These are phyloP conservation scores for Dryadomyces quercivorus DNA, from an alignment of 2,329 filamentous ascomycete species.

Conservation along the genomic window DNA sequence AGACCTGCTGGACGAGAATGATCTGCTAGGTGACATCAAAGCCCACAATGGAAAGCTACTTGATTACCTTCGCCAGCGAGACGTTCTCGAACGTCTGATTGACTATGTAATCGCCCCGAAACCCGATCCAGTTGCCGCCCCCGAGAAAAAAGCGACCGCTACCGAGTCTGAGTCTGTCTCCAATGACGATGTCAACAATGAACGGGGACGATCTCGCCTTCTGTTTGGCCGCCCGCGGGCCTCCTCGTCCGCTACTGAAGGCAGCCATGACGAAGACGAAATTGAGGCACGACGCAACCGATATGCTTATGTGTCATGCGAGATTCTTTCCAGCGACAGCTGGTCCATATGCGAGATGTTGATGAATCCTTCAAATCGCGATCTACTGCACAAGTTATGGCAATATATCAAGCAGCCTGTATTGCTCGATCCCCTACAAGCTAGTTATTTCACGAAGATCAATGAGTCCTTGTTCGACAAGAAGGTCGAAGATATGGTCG, in stretches of 20 bases:
- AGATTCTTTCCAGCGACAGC: conserved; percentile 88
- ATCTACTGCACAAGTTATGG: conserved; percentile 78
- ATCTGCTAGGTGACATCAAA: conserved; percentile 94
- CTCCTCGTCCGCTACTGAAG: conserved; percentile 37
- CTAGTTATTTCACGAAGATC: conserved; percentile 97
- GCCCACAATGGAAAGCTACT: conserved; percentile 96
- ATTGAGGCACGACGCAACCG: conserved; percentile 83
- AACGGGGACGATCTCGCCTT: conserved; percentile 29
- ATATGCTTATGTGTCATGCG: conserved; percentile 86
- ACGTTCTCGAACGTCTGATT: conserved; percentile 71
- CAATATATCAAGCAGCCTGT: conserved; percentile 72
- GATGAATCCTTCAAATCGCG: conserved; percentile 57
- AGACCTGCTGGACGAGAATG: conserved; percentile 89
- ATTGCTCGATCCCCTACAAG: conserved; percentile 83
- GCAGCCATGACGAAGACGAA: conserved; percentile 48
- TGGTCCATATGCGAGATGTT: conserved; percentile 94
- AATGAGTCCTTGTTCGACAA: conserved; percentile 96
- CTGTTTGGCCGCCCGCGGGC: conserved; percentile 39
- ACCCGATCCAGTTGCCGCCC: conserved; percentile 41
- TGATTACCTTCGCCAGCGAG: conserved; percentile 83
- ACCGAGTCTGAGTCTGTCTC: conserved; percentile 17
- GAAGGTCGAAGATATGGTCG: conserved; percentile 95
- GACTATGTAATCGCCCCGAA: conserved; percentile 83
- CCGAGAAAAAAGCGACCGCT: not conserved
- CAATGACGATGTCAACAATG: conserved; percentile 6